Evolutionary conservation across 148 eudicot species (phyloP).

Genomic region (Silene latifolia): DNA sequence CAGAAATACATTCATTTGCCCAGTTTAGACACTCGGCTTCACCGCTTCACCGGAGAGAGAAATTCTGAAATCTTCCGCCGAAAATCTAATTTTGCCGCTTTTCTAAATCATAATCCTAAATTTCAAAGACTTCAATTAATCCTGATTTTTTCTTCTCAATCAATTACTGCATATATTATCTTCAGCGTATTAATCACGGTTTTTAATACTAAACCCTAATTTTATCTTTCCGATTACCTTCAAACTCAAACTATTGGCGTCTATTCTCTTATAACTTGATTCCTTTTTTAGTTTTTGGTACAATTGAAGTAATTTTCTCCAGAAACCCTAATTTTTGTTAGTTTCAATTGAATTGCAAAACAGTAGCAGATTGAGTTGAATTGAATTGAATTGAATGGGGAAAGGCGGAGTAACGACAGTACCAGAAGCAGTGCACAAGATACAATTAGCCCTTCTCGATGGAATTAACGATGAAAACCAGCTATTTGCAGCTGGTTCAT

Average conservation of each 20-base stretch:
- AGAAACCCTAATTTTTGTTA: not conserved
- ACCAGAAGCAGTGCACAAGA: slow-evolving; percentile 62
- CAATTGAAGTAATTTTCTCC: not conserved
- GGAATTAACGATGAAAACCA: slow-evolving; percentile 61
- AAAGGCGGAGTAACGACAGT: slow-evolving; percentile 35
- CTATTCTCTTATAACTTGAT: too few species aligned
- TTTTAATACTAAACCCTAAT: not conserved
- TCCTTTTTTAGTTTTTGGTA: not conserved
- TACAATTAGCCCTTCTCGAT: slow-evolving; percentile 66
- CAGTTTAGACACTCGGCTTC: too few species aligned
- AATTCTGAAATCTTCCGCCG: not conserved
- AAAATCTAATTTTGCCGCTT: too few species aligned
- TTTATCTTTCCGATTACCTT: not conserved
- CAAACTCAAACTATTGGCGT: not conserved
- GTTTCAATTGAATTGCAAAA: too few species aligned
- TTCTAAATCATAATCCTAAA: not conserved
- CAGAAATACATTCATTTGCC: not conserved
- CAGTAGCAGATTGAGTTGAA: not conserved
- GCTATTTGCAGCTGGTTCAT: slow-evolving; percentile 62
- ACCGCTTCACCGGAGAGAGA: not conserved
- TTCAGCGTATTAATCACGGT: too few species aligned
- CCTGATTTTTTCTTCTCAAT: not conserved
- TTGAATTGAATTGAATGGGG: slow-evolving; percentile 34
- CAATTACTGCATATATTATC: too few species aligned
- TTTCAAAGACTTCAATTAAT: not conserved